Percentiles rank a stretch among this genome's conserved stretches.
phyloP scores from a whole-genome alignment of 2,329 filamentous ascomycete species.

The Fusarium xyrophilum region DNA sequence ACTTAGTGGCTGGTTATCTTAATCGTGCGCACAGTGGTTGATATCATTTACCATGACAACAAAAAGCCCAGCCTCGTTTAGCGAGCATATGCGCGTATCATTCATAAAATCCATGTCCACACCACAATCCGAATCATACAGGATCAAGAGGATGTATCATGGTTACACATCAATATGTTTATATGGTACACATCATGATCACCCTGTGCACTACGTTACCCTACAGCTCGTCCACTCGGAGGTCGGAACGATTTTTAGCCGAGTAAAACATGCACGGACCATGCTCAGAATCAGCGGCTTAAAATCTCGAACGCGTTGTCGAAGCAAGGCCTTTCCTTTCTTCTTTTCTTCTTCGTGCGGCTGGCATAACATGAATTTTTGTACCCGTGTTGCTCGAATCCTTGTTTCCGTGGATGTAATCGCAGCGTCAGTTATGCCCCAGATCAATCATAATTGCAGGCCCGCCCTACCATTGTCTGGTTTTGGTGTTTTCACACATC shows the following conservation, averaged over 20 bases:
- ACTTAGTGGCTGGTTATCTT: no score
- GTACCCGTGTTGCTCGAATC: constrained; percentile 84
- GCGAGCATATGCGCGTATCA: neutral
- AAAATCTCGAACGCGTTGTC: constrained; percentile 39
- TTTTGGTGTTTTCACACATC: constrained; percentile 43
- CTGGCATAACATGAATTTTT: constrained; percentile 72
- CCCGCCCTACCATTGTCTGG: constrained; percentile 60
- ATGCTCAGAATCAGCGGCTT: constrained; percentile 18
- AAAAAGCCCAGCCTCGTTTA: neutral
- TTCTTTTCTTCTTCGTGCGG: constrained; percentile 77
- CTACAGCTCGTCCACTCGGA: neutral
- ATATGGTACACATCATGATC: neutral
- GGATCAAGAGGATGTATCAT: neutral
- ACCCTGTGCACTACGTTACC: constrained; percentile 1
- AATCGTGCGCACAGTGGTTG: neutral
- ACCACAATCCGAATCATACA: neutral
- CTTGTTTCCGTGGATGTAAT: constrained; percentile 58
- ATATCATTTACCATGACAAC: neutral
- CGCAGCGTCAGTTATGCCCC: constrained; percentile 79
- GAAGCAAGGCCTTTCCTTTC: constrained; percentile 50
- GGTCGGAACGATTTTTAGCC: constrained; percentile 11
- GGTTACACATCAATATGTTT: neutral
- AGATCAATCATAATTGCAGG: constrained; percentile 82
- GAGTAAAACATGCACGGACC: constrained; percentile 8
- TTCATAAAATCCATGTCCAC: neutral